Evolutionary conservation across 2,329 filamentous ascomycete genomes (phyloP), one percentile per base, ranked within the genome.

Genomic region (Zalaria obscura): DNA sequence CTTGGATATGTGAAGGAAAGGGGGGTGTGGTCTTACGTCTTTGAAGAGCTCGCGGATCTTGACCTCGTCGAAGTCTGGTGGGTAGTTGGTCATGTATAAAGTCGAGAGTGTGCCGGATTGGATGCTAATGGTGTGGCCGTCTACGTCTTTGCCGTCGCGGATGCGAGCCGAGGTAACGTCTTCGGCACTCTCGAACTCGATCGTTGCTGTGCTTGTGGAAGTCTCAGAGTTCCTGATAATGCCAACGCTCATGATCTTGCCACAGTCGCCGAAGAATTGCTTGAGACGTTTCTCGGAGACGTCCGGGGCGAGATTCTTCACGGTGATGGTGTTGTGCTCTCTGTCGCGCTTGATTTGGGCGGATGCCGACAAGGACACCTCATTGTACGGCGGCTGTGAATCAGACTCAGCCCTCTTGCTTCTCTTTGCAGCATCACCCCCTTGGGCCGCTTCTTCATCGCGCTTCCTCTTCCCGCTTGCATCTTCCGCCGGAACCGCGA

Each of bases 191-290:
- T 81, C 77, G 52, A 96, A 95, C 58, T 98, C 91, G 39, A 98
- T 77, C 36, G 91, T 67, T 2, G 86, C 86, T 3, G 78, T 78
- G 9, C 77, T 65, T 2, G 77, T 75, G 36, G 72, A 63, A n/a
- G 66, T 67, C 35, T 77, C 70, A 37, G 77, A 70, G 35, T 85
- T 78, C 29, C 67, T 67, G 28, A 83, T 67, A 40, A 89, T 66
- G 36, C 76, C 80, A 28, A 95, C 66, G 47, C 79, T 80, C 52
- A 86, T 84, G 55, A 95, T 82, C 34, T 78, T 79, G 8, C 91
- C 91, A 52, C 88, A 93, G 47, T 88, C 85, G 54, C 81, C 80
- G 65, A 98, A 96, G 58, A 93, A 96, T 57, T 93, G 83, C 43
- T 82, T 77, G 9, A 96, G 64, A 51, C 80, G 81, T 8, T 75